Base-by-base conservation (phyloP, 768 basidiomycete species). In the Xerocomellus chrysenteron region DNA sequence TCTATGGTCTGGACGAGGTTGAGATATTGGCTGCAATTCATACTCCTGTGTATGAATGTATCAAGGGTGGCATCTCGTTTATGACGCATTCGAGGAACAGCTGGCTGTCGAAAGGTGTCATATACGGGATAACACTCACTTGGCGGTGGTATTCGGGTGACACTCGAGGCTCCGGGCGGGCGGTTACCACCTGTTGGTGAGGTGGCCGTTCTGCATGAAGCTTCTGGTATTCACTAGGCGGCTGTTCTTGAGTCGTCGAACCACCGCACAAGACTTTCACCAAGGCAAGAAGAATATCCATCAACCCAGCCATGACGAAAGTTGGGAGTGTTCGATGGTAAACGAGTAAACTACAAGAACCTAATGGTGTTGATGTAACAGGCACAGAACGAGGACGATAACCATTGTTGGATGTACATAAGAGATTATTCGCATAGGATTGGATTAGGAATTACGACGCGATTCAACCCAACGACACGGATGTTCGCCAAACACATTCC, bases 251-350 rank as follows among this genome's bases (percentile, higher is more conserved):
- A 5, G 55, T 54, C 17, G 56, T 47, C 14, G 68, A 55, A 37
- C 60, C 45, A 59, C 70, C 65, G 30, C 72, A 73, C 40, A 72
- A 33, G 17, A 50, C 41, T 4, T 47, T 63, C 10, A 54, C 67
- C 19, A 72, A 43, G 35, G 63, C 53, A 33, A 60, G 67, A 16
- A 72, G 48, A 39, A 72, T 42, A 36, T 73, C 67, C 60, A 67
- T 54, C 1, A 72, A 57, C 3, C 67, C 56, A 45, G 49, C 59
- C 68, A 66, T 70, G 44, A n/a, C 37, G 41, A 12, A 26, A 16
- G 4, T 42, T 19, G 32, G 12, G 28, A 5, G 19, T 11, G 24
- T 35, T 45, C n/a, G 13, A 32, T 21, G 43, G 21, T 21, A 21
- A 26, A n/a, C 16, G 32, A 36, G n/a, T 21, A 19, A 42, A 24